Evolutionary conservation across 2,329 filamentous ascomycete genomes (phyloP), one percentile per base, ranked within the genome.

Genomic region (Cladosporium colombiae): DNA sequence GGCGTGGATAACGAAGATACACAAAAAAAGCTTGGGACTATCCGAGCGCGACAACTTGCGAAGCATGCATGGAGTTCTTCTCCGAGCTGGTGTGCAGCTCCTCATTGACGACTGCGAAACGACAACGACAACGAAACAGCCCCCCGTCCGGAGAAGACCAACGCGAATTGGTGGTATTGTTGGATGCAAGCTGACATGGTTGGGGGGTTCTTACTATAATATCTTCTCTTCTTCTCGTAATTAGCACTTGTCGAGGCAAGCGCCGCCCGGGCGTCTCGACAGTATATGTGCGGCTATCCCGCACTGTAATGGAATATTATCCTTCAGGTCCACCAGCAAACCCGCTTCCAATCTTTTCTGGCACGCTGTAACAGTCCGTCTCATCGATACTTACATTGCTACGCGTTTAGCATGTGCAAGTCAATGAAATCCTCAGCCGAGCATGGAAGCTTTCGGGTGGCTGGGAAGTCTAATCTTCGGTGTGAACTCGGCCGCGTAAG

Each of bases 11-110:
- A 33, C 25, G 50, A 60, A 60, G 46, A 29, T 40, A 52, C 44
- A 52, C 21, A 59, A 29, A 40, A 58, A 44, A 46, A 46, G 56
- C 35, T 29, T 18, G 35, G 56, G 35, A 2, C 14, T 31, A 40
- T 37, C 33, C 37, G 23, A 27, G 56, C 25, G 6, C 35, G 29
- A 25, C 21, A 14, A 57, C 21, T 14, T 37, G 29, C 31, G 31
- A 59, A 59, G 56, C 56, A 46, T 59, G 56, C 16, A 59, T 44
- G 56, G 56, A 59, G 56, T 59, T 59, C 56, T 29, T 40, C n/a
- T 59, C 56, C 31, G 35, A 46, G 56, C 56, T 59, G 56, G 21
- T n/a, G 10, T 29, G 33, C 56, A 59, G 56, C 35, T 59, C 56
- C 23, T 59, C 37, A 40, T 59, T 59, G 35, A 59, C 56, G 56